phyloP scores from a whole-genome alignment of 2,329 filamentous ascomycete species.

The Aspergillus sp. region DNA sequence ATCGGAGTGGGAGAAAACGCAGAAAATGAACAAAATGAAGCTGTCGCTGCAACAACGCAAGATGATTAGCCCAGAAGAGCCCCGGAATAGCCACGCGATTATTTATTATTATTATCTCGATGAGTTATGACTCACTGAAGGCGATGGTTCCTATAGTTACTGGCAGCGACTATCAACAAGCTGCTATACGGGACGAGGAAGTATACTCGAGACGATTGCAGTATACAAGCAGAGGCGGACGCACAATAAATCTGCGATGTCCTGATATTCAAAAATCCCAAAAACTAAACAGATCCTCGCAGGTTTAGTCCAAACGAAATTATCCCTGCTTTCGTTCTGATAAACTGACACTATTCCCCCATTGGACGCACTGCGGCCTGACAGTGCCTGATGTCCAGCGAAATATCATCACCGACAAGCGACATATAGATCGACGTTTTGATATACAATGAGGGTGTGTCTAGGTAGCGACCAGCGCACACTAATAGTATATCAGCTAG shows the following conservation, averaged over 20 bases:
- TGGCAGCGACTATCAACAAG: neutral
- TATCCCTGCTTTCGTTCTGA: constrained; percentile 3
- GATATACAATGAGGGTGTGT: neutral
- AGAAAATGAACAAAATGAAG: neutral
- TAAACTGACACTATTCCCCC: constrained; percentile 8
- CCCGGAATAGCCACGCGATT: constrained; percentile 4
- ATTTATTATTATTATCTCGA: constrained; percentile 9
- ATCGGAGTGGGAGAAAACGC: neutral
- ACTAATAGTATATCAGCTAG: neutral
- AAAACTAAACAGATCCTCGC: constrained; percentile 1
- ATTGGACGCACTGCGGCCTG: constrained; percentile 27
- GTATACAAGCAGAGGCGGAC: constrained; percentile 2
- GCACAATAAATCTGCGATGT: constrained; percentile 9
- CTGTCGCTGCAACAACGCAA: constrained; percentile 2
- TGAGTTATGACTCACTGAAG: constrained; percentile 6
- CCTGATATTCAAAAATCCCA: constrained; percentile 1
- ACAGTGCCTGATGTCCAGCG: constrained; percentile 22
- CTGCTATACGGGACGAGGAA: neutral
- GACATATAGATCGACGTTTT: neutral
- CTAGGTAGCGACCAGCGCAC: neutral
- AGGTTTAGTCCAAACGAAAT: neutral
- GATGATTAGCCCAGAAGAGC: constrained; percentile 1
- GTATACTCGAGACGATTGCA: neutral
- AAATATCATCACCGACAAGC: neutral
- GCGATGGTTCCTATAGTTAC: constrained; percentile 1